Conservation (phyloP, 1,139 yeast species). For the Candida sp. region DNA sequence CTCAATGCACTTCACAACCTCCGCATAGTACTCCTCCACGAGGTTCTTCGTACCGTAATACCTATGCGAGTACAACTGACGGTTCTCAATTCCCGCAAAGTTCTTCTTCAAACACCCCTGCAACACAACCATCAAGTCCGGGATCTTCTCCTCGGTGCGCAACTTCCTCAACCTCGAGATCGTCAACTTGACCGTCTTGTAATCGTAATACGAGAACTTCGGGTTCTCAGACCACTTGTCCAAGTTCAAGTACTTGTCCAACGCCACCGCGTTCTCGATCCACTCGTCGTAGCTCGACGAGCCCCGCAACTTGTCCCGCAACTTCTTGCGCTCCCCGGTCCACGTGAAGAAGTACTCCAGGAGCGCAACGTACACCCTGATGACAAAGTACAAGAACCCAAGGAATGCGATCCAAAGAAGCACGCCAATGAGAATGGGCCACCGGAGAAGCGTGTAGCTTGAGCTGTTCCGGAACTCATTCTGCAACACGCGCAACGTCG, state of each 20-base stretch:
- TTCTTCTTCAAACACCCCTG: conserved; percentile 75
- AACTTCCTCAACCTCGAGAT: conserved; percentile 45
- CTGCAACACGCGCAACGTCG: conserved; percentile 22
- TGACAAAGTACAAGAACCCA: conserved; percentile 50
- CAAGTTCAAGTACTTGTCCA: conserved; percentile 62
- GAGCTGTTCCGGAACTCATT: conserved; percentile 51
- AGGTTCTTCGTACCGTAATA: conserved; percentile 75
- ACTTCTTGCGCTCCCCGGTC: conserved; percentile 58
- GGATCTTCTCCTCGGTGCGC: conserved; percentile 35
- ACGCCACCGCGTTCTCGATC: conserved; percentile 56
- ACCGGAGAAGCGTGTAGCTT: conserved; percentile 60
- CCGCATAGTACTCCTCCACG: conserved; percentile 58
- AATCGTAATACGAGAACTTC: conserved; percentile 71
- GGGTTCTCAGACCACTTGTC: conserved; percentile 70
- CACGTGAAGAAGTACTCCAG: conserved; percentile 64
- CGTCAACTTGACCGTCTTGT: conserved; percentile 58
- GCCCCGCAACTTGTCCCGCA: conserved; percentile 53
- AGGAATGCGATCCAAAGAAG: conserved; percentile 58
- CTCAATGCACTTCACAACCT: conserved; percentile 54
- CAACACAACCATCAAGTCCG: conserved; percentile 57
- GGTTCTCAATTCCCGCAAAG: conserved; percentile 81
- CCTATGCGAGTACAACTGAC: conserved; percentile 71
- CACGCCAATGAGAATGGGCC: conserved; percentile 64
- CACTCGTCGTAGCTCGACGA: conserved; percentile 65
- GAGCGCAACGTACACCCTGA: conserved; percentile 66